Percentiles rank a stretch among this genome's conserved stretches.
phyloP scores from a whole-genome alignment of 179 eudicot genomes.

The Silene noctiflora region DNA sequence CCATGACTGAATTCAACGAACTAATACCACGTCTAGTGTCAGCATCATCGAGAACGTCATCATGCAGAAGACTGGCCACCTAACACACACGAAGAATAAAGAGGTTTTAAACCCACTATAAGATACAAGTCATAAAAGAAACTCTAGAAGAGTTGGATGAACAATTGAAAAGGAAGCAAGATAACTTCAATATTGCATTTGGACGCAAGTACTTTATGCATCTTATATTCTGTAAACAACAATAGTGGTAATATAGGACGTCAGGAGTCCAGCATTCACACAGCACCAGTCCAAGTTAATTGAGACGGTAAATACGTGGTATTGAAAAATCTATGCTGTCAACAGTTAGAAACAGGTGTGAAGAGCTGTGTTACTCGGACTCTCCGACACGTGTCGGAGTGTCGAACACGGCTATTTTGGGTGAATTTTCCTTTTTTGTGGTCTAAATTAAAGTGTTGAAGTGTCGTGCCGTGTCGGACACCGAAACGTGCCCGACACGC shows the following conservation, averaged over 20 bases:
- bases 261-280: not conserved
- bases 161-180: not conserved
- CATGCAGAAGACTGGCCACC: slow-evolving; percentile 99
- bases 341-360: too few species aligned
- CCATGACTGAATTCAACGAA: slow-evolving; percentile 81
- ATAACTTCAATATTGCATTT: not conserved
- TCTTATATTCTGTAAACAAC: not conserved
- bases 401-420: too few species aligned
- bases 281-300: not conserved
- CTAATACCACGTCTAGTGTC: slow-evolving; percentile 90
- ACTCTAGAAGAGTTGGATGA: not conserved
- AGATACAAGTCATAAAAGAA: slow-evolving; percentile 11
- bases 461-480: too few species aligned
- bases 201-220: not conserved
- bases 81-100: slow-evolving; percentile 24
- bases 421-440: too few species aligned
- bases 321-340: too few species aligned
- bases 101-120: not conserved
- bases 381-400: too few species aligned
- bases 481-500: too few species aligned
- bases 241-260: not conserved
- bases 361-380: too few species aligned
- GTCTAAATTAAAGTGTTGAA: too few species aligned
- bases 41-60: slow-evolving; percentile 97
- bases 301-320: too few species aligned